phyloP scores from a whole-genome alignment of 306 rosid species.

The Lotus japonicus region DNA sequence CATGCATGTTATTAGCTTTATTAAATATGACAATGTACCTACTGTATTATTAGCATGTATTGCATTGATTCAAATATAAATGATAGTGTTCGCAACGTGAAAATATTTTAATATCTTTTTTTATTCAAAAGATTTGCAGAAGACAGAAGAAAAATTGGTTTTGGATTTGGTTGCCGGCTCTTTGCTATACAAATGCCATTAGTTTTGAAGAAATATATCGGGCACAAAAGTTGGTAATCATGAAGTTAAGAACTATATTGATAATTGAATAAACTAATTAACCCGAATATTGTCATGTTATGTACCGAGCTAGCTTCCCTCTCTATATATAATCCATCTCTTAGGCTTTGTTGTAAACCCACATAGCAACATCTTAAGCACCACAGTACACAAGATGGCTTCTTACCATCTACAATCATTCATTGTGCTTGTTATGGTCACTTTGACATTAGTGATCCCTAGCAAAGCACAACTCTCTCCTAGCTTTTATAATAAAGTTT shows the following conservation, averaged over 20 bases:
- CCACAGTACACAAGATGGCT: conserved; percentile 21
- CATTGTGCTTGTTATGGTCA: not conserved
- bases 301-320: not conserved
- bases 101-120: no score
- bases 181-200: not conserved
- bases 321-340: conserved; percentile 19
- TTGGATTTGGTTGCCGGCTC: not conserved
- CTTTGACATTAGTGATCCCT: not conserved
- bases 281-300: not conserved
- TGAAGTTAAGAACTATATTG: not conserved
- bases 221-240: not conserved
- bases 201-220: not conserved
- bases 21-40: not conserved
- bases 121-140: not conserved
- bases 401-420: conserved; percentile 8
- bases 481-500: conserved; percentile 20
- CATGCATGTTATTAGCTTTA: not conserved
- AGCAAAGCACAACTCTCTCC: conserved; percentile 17
- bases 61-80: not conserved
- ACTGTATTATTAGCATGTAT: not conserved
- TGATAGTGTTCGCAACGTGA: not conserved
- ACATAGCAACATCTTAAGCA: not conserved
- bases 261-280: not conserved
- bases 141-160: not conserved
- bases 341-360: not conserved